A percentile compares a stretch with the other conserved stretches of the same genome.
Conservation (phyloP, 1,284 basidiomycete genomes). For the Marasmius oreades region DNA sequence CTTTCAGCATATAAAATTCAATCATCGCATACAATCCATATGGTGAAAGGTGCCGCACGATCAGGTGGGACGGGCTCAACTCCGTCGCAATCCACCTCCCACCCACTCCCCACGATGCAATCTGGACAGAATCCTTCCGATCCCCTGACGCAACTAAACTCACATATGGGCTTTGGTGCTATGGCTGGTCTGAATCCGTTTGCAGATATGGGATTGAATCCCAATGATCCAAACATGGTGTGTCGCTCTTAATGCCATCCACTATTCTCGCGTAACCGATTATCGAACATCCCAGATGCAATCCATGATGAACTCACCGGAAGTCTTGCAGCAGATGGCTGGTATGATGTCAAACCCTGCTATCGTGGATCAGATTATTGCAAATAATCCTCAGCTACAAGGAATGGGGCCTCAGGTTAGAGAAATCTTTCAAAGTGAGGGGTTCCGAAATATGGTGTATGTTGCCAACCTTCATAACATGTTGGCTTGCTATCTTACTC, state of each 20-base stretch:
- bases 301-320: constrained; percentile 79
- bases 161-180: constrained; percentile 65
- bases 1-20: constrained; percentile 88
- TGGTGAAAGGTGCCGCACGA: constrained; percentile 85
- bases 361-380: constrained; percentile 82
- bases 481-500: not conserved
- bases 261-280: not conserved
- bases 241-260: constrained; percentile 21
- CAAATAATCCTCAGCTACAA: constrained; percentile 75
- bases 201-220: constrained; percentile 79
- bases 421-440: constrained; percentile 75
- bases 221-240: constrained; percentile 89
- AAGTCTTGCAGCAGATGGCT: constrained; percentile 77
- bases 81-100: constrained; percentile 31
- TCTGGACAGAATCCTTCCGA: constrained; percentile 80
- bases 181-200: constrained; percentile 88
- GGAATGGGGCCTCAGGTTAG: constrained; percentile 80
- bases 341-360: constrained; percentile 75
- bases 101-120: constrained; percentile 73
- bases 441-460: constrained; percentile 79
- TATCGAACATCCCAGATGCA: constrained; percentile 53
- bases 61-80: constrained; percentile 30
- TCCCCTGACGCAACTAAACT: constrained; percentile 72
- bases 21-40: constrained; percentile 83
- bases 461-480: constrained; percentile 21